Evolutionary conservation across 768 basidiomycete genomes (phyloP).

Genomic region (Phaffia tasmanica): DNA sequence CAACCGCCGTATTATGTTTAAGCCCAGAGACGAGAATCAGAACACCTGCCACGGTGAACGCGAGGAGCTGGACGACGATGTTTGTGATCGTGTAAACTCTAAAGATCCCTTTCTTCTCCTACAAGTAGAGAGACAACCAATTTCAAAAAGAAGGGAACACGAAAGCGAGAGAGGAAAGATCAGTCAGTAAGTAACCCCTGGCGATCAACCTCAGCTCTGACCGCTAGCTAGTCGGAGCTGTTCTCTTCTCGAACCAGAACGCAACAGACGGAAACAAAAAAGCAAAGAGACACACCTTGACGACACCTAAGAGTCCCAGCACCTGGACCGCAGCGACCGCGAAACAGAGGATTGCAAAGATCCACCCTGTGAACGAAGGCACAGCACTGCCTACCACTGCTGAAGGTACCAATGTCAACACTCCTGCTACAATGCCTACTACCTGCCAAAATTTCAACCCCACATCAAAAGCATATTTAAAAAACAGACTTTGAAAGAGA

Average conservation of each 20-base stretch:
- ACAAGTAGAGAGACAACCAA: not conserved
- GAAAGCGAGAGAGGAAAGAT: not conserved
- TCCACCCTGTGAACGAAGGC: conserved; percentile 59
- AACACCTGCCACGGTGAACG: conserved; percentile 64
- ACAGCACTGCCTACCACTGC: conserved; percentile 68
- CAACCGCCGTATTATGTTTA: conserved; percentile 60
- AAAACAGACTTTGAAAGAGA: not conserved
- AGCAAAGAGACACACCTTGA: conserved; percentile 45
- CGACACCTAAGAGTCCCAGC: conserved; percentile 75
- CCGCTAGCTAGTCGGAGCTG: not conserved
- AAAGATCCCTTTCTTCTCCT: conserved; percentile 38
- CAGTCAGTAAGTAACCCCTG: not conserved
- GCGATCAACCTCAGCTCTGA: not conserved
- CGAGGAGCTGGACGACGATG: conserved; percentile 45
- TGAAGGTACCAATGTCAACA: conserved; percentile 32
- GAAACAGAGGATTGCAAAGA: conserved; percentile 68
- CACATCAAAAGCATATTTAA: not conserved
- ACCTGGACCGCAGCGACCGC: conserved; percentile 64
- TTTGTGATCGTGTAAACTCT: conserved; percentile 44
- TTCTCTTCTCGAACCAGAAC: not conserved
- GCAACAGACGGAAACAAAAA: not conserved
- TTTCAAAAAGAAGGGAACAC: not conserved
- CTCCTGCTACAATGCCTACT: conserved; percentile 32
- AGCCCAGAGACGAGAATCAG: conserved; percentile 73
- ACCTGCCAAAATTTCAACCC: conserved; percentile 26